Evolutionary conservation across 1,139 yeast genomes (phyloP), one percentile per base, ranked within the genome.

Genomic region (Yamadazyma triangularis): DNA sequence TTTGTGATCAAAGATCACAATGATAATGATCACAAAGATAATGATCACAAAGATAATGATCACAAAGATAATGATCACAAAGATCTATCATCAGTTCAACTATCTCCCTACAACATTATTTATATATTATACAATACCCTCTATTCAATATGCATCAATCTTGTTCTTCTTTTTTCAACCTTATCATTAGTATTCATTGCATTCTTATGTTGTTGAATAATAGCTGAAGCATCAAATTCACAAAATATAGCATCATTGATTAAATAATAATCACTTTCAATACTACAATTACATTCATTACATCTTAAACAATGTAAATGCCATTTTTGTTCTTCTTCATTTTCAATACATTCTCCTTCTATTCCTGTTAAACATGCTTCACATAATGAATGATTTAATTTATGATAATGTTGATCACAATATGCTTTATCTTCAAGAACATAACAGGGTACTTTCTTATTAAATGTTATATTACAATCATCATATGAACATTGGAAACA

Each of bases 261-360:
- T 15, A 75, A 53, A 42, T 64, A 73, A 49, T 82, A 81, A 51
- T 81, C 89, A 15, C 57, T 59, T 5, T 52, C 53, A 31, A 82
- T 80, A 8, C 48, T 45, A 5, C 47, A 40, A 14, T 56, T 51
- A 54, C 93, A 82, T 27, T 62, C 56, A 30, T 58, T 53, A 56
- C 91, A 83, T 31, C 55, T 66, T 44, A 83, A 63, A 53, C 93
- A 83, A 25, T 65, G 54, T 15, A 70, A 57, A 51, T 83, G 93
- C 68, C 82, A 83, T 39, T 81, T 71, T 47, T 79, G 85, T 29
- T 58, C 53, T 27, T 74, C 55, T 48, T 80, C 89, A 47, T 79
- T 84, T 50, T 86, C 95, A 31, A 89, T 68, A 54, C 97, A 91
- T 50, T 77, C 78, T 10, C 98, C 98, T 56, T 91, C 96, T 32